Evolutionary conservation across 257 asterid genomes (phyloP), one percentile per base, ranked within the genome.

Genomic region (Penstemon eatonii): DNA sequence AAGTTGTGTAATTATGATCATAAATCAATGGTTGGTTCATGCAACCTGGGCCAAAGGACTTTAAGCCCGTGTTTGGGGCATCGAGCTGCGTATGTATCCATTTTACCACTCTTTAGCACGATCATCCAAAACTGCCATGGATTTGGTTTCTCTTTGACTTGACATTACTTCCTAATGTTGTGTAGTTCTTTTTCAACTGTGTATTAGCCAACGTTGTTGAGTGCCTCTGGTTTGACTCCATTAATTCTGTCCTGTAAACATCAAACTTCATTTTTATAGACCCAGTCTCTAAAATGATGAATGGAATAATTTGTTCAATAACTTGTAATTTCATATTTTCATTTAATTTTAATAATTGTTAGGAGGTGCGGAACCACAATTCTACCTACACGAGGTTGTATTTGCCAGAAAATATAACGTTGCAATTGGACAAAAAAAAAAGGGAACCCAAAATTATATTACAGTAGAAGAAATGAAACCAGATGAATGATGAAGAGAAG

Each of bases 111-210:
- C n/a, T 72, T 91, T 0, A 89, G 85, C 96, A 87, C 87, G 77
- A 89, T 81, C 97, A 87, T 89, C 97, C 97, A 91, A 64, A 88
- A 89, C 18, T 89, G 93, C 97, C 97, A 91, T 69, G 96, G 95
- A 13, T 79, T 76, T 41, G 91, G 85, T 33, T 62, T 65, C 79
- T 84, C 96, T 40, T 81, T 63, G 15, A 89, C 95, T 79, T 83
- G 84, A 53, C 95, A 91, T 82, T 86, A 86, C 1, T 69, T 51
- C 33, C 97, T 91, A 46, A 91, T 62, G 56, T 86, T 89, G 8
- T 81, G 59, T 69, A n/a, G n/a, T n/a, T 91, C 97, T 61, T 89
- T 87, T 42, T 76, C 67, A 15, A 89, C 86, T 38, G 96, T 96
- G 66, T 87, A 87, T 5, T 68, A 80, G 50, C 85, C 87, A 7